These are phyloP conservation scores for Trametes sanguinea DNA, from an alignment of 768 basidiomycete species.

Conservation along the genomic window DNA sequence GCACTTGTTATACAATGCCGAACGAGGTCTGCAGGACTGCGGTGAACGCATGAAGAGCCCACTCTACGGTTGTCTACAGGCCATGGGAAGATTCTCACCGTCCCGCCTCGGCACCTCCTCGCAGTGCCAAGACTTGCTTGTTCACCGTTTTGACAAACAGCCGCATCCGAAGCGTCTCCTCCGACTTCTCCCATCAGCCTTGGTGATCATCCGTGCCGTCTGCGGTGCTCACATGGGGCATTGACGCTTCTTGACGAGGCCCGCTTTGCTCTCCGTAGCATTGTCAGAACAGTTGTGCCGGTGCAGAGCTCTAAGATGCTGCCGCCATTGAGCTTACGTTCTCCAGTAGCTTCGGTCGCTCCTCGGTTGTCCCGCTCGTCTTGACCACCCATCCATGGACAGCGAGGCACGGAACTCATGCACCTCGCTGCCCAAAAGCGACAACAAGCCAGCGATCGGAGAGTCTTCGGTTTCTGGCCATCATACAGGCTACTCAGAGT, in stretches of 20 bases:
- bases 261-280: neutral
- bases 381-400: neutral
- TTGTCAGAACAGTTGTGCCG: neutral
- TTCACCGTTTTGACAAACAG: neutral
- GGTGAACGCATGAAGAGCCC: no score
- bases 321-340: neutral
- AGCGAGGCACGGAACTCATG: neutral
- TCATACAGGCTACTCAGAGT: no score
- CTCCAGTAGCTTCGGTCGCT: constrained; percentile 3
- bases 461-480: neutral
- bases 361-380: constrained; percentile 2
- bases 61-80: no score
- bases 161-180: neutral
- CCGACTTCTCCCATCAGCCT: constrained; percentile 4
- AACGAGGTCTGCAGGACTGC: no score
- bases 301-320: neutral
- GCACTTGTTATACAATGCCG: no score
- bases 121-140: constrained; percentile 8
- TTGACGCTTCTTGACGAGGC: neutral
- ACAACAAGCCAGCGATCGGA: neutral
- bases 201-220: neutral
- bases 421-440: neutral
- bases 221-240: constrained; percentile 14
- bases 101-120: constrained; percentile 11
- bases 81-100: neutral